Evolutionary conservation across 208 protist genomes (phyloP).

Genomic region (Trypanosomatidae sp.): DNA sequence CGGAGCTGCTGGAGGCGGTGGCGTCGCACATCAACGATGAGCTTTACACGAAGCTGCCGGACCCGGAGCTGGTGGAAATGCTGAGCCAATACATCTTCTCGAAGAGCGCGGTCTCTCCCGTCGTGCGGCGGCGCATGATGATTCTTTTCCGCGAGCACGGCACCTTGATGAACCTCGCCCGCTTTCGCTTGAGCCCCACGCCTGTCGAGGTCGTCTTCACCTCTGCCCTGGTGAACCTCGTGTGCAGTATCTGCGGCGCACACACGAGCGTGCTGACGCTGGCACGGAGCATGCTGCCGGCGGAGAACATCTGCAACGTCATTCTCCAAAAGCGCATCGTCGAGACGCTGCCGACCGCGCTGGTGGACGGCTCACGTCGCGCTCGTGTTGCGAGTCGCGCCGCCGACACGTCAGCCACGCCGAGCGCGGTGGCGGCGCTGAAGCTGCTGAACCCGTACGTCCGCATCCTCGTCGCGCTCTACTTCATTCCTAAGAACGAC

Average conservation of each 20-base stretch:
- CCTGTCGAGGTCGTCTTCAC: conserved; percentile 49
- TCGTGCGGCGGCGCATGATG: conserved; percentile 69
- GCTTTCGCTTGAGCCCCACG: conserved; percentile 25
- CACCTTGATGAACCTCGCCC: conserved; percentile 40
- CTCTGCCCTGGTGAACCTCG: conserved; percentile 60
- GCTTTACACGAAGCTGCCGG: conserved; percentile 43
- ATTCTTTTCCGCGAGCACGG: conserved; percentile 58
- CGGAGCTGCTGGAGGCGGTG: conserved; percentile 41
- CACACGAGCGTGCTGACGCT: conserved; percentile 58
- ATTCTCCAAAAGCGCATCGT: conserved; percentile 21
- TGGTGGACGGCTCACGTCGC: conserved; percentile 6
- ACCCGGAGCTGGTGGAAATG: conserved; percentile 58
- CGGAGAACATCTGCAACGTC: conserved; percentile 36
- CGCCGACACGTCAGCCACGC: conserved; percentile 8
- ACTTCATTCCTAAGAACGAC: conserved; percentile 61
- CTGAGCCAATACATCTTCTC: conserved; percentile 59
- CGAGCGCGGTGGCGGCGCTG: conserved; percentile 22
- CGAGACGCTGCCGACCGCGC: conserved; percentile 5
- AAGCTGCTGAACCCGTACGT: conserved; percentile 66
- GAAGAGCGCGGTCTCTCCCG: conserved; percentile 40
- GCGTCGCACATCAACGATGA: conserved; percentile 45
- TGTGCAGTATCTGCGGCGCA: conserved; percentile 69
- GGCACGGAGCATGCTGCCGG: conserved; percentile 52
- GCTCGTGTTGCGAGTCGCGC: not conserved
- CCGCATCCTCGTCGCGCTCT: conserved; percentile 55